A percentile compares a stretch with the other conserved stretches of the same genome.
Conservation (phyloP, 768 basidiomycete genomes). For the Tricholoma sp. region DNA sequence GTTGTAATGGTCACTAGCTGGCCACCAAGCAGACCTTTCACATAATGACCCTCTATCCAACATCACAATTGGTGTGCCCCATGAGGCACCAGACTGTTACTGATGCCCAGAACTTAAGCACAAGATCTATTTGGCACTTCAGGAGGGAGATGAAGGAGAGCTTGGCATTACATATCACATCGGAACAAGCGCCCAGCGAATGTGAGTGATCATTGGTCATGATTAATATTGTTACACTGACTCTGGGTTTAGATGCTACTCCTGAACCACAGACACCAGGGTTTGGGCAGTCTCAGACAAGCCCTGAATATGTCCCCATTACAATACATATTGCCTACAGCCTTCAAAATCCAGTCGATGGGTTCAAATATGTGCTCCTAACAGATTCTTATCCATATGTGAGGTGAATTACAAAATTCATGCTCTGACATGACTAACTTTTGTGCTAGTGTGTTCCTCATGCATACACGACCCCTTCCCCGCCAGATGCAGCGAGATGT, state of each 20-base stretch:
- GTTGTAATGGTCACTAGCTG: conserved; percentile 69
- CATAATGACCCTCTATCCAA: conserved; percentile 72
- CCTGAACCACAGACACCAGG: too few relatives aligned
- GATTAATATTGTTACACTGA: too few relatives aligned
- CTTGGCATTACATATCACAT: conserved; percentile 67
- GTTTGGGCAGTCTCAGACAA: too few relatives aligned
- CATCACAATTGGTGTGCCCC: conserved; percentile 46
- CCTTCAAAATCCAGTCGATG: too few relatives aligned
- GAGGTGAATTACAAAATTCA: too few relatives aligned
- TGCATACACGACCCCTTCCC: conserved; percentile 83
- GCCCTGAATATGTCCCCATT: too few relatives aligned
- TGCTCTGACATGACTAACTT: too few relatives aligned
- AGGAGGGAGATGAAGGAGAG: too few relatives aligned
- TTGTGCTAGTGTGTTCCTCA: conserved; percentile 95
- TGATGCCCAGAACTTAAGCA: conserved; percentile 92
- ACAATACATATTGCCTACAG: too few relatives aligned
- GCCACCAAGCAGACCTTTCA: conserved; percentile 70
- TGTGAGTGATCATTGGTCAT: conserved; percentile 35
- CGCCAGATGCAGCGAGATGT: conserved; percentile 88
- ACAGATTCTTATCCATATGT: conserved; percentile 83
- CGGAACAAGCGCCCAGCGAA: conserved; percentile 48
- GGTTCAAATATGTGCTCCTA: conserved; percentile 78
- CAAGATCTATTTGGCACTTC: conserved; percentile 82
- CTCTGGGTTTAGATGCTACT: too few relatives aligned
- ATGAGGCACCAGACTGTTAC: conserved; percentile 72